Percentiles rank a stretch among this genome's conserved stretches.
These are phyloP conservation scores for Chrysoporthe deuterocubensis DNA, from an alignment of 2,329 filamentous ascomycete genomes.

Conservation along the genomic window DNA sequence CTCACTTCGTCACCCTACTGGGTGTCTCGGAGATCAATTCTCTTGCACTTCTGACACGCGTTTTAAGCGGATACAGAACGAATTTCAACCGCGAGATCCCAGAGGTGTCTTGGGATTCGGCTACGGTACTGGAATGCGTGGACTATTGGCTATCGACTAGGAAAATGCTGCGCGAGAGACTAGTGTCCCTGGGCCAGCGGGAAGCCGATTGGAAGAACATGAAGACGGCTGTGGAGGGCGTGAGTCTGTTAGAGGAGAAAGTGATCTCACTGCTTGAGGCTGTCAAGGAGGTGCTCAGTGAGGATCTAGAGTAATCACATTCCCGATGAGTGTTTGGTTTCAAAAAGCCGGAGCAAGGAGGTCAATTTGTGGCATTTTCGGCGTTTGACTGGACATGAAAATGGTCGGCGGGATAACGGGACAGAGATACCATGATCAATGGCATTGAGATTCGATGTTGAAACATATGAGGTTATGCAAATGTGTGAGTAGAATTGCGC, in stretches of 20 bases:
- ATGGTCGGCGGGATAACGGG: conserved; percentile 18
- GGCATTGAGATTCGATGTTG: background rate
- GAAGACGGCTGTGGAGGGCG: conserved; percentile 47
- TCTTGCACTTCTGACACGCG: conserved; percentile 73
- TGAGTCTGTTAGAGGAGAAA: conserved; percentile 75
- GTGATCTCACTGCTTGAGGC: conserved; percentile 71
- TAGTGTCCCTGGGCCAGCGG: conserved; percentile 73
- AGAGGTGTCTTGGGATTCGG: conserved; percentile 74
- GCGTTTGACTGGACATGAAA: conserved; percentile 26
- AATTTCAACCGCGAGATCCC: conserved; percentile 75
- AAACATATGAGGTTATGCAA: background rate
- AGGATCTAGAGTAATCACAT: conserved; percentile 48
- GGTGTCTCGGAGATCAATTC: conserved; percentile 79
- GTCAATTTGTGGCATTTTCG: conserved; percentile 20
- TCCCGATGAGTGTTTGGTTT: background rate
- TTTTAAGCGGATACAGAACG: conserved; percentile 68
- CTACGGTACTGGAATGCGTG: conserved; percentile 76
- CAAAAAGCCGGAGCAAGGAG: conserved; percentile 12
- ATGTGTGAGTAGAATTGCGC: conserved; percentile 18
- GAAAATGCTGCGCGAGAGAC: conserved; percentile 70
- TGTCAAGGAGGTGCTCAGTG: conserved; percentile 58
- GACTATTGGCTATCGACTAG: conserved; percentile 78
- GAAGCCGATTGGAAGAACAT: conserved; percentile 67
- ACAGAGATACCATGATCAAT: conserved; percentile 27
- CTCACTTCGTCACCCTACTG: conserved; percentile 71